phyloP scores from a whole-genome alignment of 805 yeast species.

The Ogataea henricii region DNA sequence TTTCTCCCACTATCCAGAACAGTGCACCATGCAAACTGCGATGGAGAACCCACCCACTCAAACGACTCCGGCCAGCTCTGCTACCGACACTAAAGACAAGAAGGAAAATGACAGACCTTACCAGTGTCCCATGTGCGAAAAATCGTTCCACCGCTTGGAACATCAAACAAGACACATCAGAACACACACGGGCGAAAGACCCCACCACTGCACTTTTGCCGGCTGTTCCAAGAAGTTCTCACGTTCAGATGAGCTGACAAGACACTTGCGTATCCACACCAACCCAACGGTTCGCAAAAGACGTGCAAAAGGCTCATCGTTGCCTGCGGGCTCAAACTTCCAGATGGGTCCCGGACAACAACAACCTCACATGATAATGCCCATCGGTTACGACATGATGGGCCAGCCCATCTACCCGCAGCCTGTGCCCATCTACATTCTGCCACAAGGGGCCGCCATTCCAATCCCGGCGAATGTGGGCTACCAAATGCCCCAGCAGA shows the following conservation, averaged over 20 bases:
- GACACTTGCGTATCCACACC: conserved; percentile 81
- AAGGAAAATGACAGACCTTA: conserved; percentile 56
- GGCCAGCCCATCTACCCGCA: conserved; percentile 36
- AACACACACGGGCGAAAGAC: conserved; percentile 93
- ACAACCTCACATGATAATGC: conserved; percentile 27
- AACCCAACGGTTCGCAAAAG: conserved; percentile 43
- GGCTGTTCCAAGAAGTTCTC: conserved; percentile 82
- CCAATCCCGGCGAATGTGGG: conserved; percentile 23
- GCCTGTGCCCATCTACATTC: conserved; percentile 23
- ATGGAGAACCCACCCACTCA: background rate
- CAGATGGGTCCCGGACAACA: conserved; percentile 12
- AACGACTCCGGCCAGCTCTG: background rate
- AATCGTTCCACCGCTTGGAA: conserved; percentile 85
- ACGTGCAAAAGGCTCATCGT: conserved; percentile 30
- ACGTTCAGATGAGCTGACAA: conserved; percentile 81
- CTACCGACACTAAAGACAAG: conserved; percentile 6
- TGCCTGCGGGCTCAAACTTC: conserved; percentile 18
- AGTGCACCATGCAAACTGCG: conserved; percentile 2
- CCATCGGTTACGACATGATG: conserved; percentile 34
- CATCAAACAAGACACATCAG: conserved; percentile 91
- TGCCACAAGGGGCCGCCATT: conserved; percentile 17
- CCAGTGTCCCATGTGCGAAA: conserved; percentile 79
- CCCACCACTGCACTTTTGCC: conserved; percentile 80
- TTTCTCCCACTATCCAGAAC: background rate
- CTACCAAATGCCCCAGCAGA: conserved; percentile 12